Evolutionary conservation across 352 stramenopile genomes (phyloP).

Genomic region (Globisporangium rhizosaccharum): DNA sequence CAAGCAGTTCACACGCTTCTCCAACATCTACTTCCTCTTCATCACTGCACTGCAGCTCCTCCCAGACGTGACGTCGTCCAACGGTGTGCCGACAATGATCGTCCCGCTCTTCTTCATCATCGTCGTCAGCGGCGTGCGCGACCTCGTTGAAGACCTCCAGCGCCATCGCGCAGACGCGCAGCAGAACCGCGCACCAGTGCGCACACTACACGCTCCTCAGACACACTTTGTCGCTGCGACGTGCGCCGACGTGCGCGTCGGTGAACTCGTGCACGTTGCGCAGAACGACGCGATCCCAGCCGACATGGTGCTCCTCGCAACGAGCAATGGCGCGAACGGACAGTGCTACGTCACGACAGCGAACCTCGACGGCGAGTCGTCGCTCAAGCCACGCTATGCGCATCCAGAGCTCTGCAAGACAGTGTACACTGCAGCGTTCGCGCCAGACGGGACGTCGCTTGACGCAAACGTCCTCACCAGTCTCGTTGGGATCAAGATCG

Average conservation of each 20-base stretch:
- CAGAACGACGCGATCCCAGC: slow-evolving; percentile 72
- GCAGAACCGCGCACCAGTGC: slow-evolving; percentile 43
- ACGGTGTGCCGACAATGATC: slow-evolving; percentile 77
- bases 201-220: slow-evolving; percentile 18
- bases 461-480: slow-evolving; percentile 8
- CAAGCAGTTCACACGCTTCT: slow-evolving; percentile 80
- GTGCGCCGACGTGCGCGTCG: slow-evolving; percentile 63
- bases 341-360: slow-evolving; percentile 82
- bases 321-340: slow-evolving; percentile 36
- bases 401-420: slow-evolving; percentile 26
- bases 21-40: slow-evolving; percentile 90
- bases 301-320: slow-evolving; percentile 63
- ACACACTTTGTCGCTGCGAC: slow-evolving; percentile 18
- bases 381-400: slow-evolving; percentile 77
- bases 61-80: slow-evolving; percentile 77
- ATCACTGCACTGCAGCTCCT: slow-evolving; percentile 84
- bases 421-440: slow-evolving; percentile 18
- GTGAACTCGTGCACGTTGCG: slow-evolving; percentile 67
- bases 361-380: slow-evolving; percentile 87
- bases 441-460: slow-evolving; percentile 20
- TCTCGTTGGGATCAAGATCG: slow-evolving; percentile 17
- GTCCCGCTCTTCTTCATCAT: slow-evolving; percentile 85
- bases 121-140: slow-evolving; percentile 70
- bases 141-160: slow-evolving; percentile 78
- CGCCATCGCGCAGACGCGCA: slow-evolving; percentile 61